Evolutionary conservation across 1,139 yeast species (phyloP).

Genomic region (Lodderomyces pseudojiufengensis): DNA sequence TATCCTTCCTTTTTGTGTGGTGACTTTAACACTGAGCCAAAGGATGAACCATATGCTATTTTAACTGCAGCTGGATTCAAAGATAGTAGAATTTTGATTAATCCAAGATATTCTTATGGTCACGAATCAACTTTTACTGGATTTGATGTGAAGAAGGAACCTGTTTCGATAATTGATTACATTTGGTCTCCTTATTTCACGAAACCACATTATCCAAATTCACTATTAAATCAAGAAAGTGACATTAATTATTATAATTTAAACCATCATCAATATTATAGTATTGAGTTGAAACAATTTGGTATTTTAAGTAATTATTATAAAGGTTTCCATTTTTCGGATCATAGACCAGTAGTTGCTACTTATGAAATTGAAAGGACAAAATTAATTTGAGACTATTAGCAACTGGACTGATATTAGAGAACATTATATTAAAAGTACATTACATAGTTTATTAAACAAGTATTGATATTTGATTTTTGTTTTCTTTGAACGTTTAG

Average conservation of each 20-base stretch:
- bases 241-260: constrained; percentile 10
- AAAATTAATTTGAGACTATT: constrained; percentile 4
- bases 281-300: constrained; percentile 22
- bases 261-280: constrained; percentile 15
- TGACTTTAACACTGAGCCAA: constrained; percentile 55
- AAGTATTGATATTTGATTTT: too few relatives aligned
- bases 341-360: constrained; percentile 23
- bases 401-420: too few relatives aligned
- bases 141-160: constrained; percentile 27
- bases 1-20: constrained; percentile 45
- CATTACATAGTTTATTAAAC: background rate
- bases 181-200: constrained; percentile 27
- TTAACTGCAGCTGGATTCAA: constrained; percentile 32
- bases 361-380: constrained; percentile 15
- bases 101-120: constrained; percentile 32
- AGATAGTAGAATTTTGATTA: constrained; percentile 27
- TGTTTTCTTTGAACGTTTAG: too few relatives aligned
- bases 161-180: constrained; percentile 42
- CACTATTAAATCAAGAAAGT: background rate
- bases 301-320: constrained; percentile 43
- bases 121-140: constrained; percentile 46
- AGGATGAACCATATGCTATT: constrained; percentile 46
- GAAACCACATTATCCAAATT: background rate
- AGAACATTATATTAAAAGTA: too few relatives aligned
- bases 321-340: constrained; percentile 27